Evolutionary conservation across 345 rosid species (phyloP).

Genomic region (Gossypium rotundifolium): DNA sequence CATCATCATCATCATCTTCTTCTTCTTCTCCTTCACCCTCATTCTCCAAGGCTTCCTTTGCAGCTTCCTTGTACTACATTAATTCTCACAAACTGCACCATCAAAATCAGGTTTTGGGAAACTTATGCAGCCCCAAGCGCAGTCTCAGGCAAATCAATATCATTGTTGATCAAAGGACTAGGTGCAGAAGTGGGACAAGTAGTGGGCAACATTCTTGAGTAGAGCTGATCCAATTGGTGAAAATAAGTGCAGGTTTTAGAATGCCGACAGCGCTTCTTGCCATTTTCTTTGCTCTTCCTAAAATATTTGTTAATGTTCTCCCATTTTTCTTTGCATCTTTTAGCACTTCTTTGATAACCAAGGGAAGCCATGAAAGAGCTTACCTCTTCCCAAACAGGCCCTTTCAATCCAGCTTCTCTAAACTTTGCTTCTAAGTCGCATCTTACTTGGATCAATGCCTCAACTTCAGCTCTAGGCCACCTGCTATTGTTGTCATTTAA

Average conservation of each 20-base stretch:
- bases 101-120: conserved; percentile 10
- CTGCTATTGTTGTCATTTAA: conserved; percentile 12
- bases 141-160: conserved; percentile 2
- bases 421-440: conserved; percentile 30
- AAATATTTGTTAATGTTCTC: conserved; percentile 48
- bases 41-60: not conserved
- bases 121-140: not conserved
- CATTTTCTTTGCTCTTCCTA: conserved; percentile 31
- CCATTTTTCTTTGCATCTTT: conserved; percentile 48
- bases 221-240: conserved; percentile 36
- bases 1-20: not conserved
- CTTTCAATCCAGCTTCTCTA: conserved; percentile 35
- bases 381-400: conserved; percentile 42
- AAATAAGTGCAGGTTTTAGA: conserved; percentile 40
- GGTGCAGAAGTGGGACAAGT: conserved; percentile 6
- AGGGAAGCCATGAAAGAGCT: conserved; percentile 31
- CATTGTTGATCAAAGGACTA: conserved; percentile 2
- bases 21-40: conserved; percentile 1
- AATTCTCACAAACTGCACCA: not conserved
- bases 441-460: conserved; percentile 35
- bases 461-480: conserved; percentile 41
- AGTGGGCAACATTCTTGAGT: conserved; percentile 19
- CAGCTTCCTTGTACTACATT: conserved; percentile 1
- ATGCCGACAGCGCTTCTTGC: conserved; percentile 21
- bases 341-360: conserved; percentile 46